These are phyloP conservation scores for Saccharum spontaneum DNA, from an alignment of 176 grass and related monocot species.

Conservation along the genomic window DNA sequence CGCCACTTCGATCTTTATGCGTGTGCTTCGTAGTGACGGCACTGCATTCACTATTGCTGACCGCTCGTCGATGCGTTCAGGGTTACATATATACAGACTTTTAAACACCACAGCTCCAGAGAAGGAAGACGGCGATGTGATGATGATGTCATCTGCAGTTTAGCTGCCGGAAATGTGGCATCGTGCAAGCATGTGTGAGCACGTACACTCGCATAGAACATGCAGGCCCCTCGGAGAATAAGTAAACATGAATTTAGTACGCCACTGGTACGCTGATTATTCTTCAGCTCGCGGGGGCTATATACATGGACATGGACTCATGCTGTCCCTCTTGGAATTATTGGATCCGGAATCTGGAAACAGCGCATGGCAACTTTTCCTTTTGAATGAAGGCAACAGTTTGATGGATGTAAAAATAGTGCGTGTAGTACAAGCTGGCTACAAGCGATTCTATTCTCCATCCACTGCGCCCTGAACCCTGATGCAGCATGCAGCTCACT, in stretches of 20 bases:
- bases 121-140: not conserved
- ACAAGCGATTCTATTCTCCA: not conserved
- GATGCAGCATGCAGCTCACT: not conserved
- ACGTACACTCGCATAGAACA: not conserved
- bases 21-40: not conserved
- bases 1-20: not conserved
- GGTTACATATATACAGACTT: not conserved
- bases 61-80: not conserved
- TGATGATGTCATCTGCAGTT: not conserved
- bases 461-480: not conserved
- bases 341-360: constrained; percentile 35
- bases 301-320: constrained; percentile 22
- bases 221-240: not conserved
- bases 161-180: constrained; percentile 5
- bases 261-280: constrained; percentile 22
- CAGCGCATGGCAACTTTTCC: constrained; percentile 19
- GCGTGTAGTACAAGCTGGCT: not conserved
- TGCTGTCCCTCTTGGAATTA: constrained; percentile 55
- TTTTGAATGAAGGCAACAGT: constrained; percentile 19
- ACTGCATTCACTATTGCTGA: not conserved
- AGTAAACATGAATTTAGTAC: constrained; percentile 26
- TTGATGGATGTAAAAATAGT: not conserved
- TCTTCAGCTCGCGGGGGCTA: constrained; percentile 30
- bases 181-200: not conserved
- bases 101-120: not conserved